These are phyloP conservation scores for Skeletonema potamos DNA, from an alignment of 108 stramenopile genomes.

Conservation along the genomic window DNA sequence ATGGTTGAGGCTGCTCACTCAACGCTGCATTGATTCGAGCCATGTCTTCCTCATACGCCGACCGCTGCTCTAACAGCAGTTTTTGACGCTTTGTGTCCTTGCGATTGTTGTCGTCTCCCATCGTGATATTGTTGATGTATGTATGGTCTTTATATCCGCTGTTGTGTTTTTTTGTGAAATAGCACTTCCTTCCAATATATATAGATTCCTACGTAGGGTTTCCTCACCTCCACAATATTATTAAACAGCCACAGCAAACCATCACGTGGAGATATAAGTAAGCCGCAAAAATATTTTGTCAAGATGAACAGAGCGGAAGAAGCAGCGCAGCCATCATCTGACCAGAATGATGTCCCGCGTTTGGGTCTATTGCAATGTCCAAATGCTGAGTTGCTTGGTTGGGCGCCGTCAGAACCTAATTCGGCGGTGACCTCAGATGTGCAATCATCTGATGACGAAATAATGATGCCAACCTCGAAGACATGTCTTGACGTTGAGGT, in stretches of 20 bases:
- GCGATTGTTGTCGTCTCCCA: neutral
- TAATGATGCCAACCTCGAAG: neutral
- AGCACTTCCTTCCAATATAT: no score
- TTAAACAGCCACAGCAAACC: no score
- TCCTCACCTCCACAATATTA: no score
- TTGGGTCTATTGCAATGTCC: slow-evolving; percentile 35
- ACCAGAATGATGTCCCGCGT: neutral
- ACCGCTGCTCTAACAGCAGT: neutral
- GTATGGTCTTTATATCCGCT: no score
- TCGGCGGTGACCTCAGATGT: neutral
- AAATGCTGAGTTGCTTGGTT: slow-evolving; percentile 26
- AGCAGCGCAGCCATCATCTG: neutral
- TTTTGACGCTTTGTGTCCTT: slow-evolving; percentile 2
- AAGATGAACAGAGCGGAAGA: neutral
- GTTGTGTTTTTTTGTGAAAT: no score
- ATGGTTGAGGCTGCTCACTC: neutral
- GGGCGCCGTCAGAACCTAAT: slow-evolving; percentile 1
- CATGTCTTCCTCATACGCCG: slow-evolving; percentile 1
- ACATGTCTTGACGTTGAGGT: neutral
- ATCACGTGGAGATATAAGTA: no score
- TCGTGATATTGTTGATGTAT: neutral
- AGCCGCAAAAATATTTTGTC: neutral
- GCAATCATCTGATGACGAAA: neutral
- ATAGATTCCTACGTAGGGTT: no score
- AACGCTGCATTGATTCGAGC: neutral